These are phyloP conservation scores for Pholiota adiposa DNA, from an alignment of 1,284 basidiomycete genomes.

Conservation along the genomic window DNA sequence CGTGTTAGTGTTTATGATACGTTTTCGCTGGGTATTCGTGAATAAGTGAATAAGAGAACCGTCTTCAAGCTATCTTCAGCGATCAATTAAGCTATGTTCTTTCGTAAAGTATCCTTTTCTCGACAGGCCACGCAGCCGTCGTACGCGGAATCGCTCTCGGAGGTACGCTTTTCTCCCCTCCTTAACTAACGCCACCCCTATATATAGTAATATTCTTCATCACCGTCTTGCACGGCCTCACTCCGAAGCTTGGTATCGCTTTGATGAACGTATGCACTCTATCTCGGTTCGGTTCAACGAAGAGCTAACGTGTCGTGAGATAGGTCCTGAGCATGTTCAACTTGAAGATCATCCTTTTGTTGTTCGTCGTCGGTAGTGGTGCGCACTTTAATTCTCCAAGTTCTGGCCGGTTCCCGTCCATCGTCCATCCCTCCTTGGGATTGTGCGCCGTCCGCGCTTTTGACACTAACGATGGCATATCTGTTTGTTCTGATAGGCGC, in stretches of 20 bases:
- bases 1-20: neutral
- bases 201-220: slow-evolving; percentile 45
- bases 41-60: slow-evolving; percentile 32
- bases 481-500: too few species aligned
- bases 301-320: neutral
- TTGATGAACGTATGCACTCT: slow-evolving; percentile 49
- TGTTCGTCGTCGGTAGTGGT: slow-evolving; percentile 45
- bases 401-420: too few species aligned
- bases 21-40: slow-evolving; percentile 29
- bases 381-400: neutral
- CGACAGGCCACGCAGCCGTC: slow-evolving; percentile 46
- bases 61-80: neutral
- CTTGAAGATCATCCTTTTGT: slow-evolving; percentile 43
- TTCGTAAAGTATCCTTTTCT: slow-evolving; percentile 46
- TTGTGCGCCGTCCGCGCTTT: neutral
- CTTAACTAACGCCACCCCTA: slow-evolving; percentile 1
- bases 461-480: neutral
- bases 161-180: slow-evolving; percentile 29
- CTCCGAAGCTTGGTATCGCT: slow-evolving; percentile 46
- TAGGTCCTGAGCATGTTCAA: slow-evolving; percentile 46
- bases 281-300: too few species aligned
- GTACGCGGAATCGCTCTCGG: slow-evolving; percentile 61
- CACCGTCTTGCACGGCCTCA: slow-evolving; percentile 50
- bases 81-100: neutral
- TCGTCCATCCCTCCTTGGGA: too few species aligned